phyloP scores from a whole-genome alignment of 768 basidiomycete species.

The Nidularia sp. region DNA sequence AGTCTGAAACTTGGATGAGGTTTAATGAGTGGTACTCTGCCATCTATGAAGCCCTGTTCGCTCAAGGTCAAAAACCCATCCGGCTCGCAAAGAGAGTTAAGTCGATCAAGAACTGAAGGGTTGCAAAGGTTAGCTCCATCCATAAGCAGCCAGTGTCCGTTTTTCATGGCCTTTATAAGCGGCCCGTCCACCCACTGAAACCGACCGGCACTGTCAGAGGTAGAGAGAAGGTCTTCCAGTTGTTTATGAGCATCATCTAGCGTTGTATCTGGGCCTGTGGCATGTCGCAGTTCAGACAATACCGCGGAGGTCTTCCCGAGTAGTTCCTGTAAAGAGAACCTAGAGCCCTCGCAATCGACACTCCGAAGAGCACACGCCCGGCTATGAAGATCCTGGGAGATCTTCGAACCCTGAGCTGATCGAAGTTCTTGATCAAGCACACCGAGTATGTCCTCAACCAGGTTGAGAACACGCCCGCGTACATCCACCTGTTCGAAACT shows the following conservation, averaged over 20 bases:
- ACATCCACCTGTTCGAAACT: conserved; percentile 90
- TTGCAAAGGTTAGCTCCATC: conserved; percentile 94
- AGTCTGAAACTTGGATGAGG: conserved; percentile 90
- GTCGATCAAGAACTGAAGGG: conserved; percentile 91
- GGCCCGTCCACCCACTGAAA: conserved; percentile 98
- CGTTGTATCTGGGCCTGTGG: not conserved
- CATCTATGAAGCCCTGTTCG: conserved; percentile 83
- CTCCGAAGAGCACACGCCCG: conserved; percentile 7
- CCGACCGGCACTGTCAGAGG: conserved; percentile 35
- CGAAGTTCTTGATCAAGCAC: conserved; percentile 35
- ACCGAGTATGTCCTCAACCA: conserved; percentile 35
- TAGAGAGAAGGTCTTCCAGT: conserved; percentile 14
- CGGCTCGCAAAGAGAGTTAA: conserved; percentile 93
- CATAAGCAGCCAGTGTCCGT: conserved; percentile 86
- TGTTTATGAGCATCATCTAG: conserved; percentile 3
- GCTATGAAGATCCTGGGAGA: conserved; percentile 6
- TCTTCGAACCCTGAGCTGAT: conserved; percentile 22
- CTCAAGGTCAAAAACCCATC: conserved; percentile 80
- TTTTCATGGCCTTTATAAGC: conserved; percentile 78
- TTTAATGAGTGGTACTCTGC: conserved; percentile 63
- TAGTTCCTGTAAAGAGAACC: conserved; percentile 4
- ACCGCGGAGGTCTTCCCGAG: conserved; percentile 9
- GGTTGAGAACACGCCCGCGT: conserved; percentile 28
- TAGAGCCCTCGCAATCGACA: not conserved
- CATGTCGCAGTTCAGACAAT: conserved; percentile 5